Conservation (phyloP, 78 protist genomes). For the Salpingoeca rosetta region DNA sequence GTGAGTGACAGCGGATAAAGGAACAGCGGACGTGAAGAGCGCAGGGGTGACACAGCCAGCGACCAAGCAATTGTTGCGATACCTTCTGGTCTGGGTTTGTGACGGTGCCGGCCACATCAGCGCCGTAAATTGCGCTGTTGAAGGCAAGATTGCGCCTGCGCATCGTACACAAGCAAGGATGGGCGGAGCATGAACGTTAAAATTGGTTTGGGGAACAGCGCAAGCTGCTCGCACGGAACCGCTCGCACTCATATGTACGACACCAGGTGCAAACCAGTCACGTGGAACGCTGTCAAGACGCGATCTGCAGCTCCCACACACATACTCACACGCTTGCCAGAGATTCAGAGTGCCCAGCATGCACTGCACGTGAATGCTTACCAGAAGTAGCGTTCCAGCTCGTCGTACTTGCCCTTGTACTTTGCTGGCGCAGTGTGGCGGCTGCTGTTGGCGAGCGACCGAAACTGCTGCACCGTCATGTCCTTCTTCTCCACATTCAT, state of each 20-base stretch:
- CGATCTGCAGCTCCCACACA: no score
- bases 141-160: background rate
- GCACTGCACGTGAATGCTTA: no score
- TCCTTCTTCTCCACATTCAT: background rate
- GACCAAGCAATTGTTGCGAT: background rate
- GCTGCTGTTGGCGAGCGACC: background rate
- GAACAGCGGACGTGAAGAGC: background rate
- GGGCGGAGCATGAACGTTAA: no score
- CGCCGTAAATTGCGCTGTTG: constrained; percentile 24
- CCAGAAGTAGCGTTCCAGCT: constrained; percentile 2
- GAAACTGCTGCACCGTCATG: background rate
- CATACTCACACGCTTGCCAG: no score
- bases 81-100: constrained; percentile 8
- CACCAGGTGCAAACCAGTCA: no score
- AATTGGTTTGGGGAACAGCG: no score
- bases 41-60: no score
- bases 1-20: background rate
- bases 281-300: no score
- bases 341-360: no score
- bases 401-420: background rate
- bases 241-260: no score
- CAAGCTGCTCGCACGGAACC: no score
- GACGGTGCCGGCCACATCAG: constrained; percentile 26
- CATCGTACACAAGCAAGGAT: no score
- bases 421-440: background rate